Base-by-base conservation (phyloP, 176 grass and related monocot genomes). In the Bolboschoenus planiculmis region DNA sequence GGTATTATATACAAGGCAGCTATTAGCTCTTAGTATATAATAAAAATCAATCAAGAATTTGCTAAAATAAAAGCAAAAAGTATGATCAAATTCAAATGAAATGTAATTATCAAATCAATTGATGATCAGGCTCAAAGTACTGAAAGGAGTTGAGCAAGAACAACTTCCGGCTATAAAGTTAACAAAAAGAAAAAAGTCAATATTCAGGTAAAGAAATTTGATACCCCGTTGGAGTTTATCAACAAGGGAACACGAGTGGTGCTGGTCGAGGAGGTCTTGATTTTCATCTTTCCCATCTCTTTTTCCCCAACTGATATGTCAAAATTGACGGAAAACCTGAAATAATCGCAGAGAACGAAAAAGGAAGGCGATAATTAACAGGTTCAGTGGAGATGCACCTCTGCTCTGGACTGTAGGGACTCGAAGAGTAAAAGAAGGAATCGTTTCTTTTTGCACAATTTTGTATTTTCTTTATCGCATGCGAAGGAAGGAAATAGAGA, bases 221-320 rank as follows among this genome's bases (percentile, higher is more conserved):
- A 60, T 81, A 81, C 79, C 79, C 36, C 79, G 44, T 81, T 81
- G 39, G 79, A 64, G 79, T 80, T 1, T 54, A 16, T 33, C 34
- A 81, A 44, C 13, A 81, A 81, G 79, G 79, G 56, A 0, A 4
- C 39, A 10, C 79, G 79, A 47, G 2, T 46, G 13, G 36, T 4
- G 42, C 54, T 61, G 21, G 35, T 35, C 57, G 0, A 23, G 59
- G 35, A 18, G 11, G 56, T 81, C 58, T 46, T 81, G 15, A 81
- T 81, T 13, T 3, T 63, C 34, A 59, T 44, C 37, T 64, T 81
- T 29, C 79, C 79, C 79, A 81, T 81, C 8, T 33, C 34, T 56
- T 21, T 50, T 29, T 55, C 20, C 36, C 26, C 24, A 33, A 62
- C n/a, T 79, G 46, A 5, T 24, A 33, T 34, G 51, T 21, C 13